Evolutionary conservation across 2,329 filamentous ascomycete species (phyloP).

Genomic region (Allantophomopsis lycopodina): DNA sequence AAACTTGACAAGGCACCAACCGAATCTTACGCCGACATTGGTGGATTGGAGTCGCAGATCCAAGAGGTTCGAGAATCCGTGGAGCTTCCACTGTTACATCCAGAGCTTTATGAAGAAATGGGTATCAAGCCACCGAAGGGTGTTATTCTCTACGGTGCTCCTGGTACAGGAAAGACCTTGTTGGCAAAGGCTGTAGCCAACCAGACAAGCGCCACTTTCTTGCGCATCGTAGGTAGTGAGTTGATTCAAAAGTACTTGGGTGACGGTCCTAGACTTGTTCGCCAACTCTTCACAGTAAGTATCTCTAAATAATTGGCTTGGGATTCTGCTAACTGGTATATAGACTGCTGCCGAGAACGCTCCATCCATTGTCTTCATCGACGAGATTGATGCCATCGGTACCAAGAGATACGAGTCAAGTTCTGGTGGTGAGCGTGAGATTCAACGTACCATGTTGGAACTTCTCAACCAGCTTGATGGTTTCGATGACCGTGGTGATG

Average conservation of each 20-base stretch:
- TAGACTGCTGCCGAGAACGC: slow-evolving; percentile 89
- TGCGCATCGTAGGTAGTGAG: slow-evolving; percentile 93
- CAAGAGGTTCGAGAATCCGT: slow-evolving; percentile 97
- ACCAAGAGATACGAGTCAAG: slow-evolving; percentile 98
- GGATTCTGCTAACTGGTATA: slow-evolving; percentile 5
- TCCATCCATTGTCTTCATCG: slow-evolving; percentile 96
- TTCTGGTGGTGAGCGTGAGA: slow-evolving; percentile 90
- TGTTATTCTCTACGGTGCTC: slow-evolving; percentile 95
- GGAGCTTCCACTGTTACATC: slow-evolving; percentile 85
- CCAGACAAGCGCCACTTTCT: slow-evolving; percentile 95
- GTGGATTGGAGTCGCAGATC: slow-evolving; percentile 87
- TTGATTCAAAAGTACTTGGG: slow-evolving; percentile 98
- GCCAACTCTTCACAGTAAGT: slow-evolving; percentile 78
- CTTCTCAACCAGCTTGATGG: slow-evolving; percentile 96
- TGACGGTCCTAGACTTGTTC: slow-evolving; percentile 85
- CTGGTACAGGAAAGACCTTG: slow-evolving; percentile 91
- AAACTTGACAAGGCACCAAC: slow-evolving; percentile 98
- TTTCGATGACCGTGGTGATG: slow-evolving; percentile 95
- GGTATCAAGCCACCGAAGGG: slow-evolving; percentile 99
- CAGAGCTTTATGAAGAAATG: slow-evolving; percentile 98
- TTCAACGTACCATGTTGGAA: slow-evolving; percentile 97
- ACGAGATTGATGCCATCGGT: slow-evolving; percentile 97
- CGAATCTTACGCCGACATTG: slow-evolving; percentile 97
- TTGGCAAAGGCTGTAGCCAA: slow-evolving; percentile 96
- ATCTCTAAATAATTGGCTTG: background rate